Evolutionary conservation across 2,329 filamentous ascomycete species (phyloP).

Genomic region (Thielaviopsis euricoi): DNA sequence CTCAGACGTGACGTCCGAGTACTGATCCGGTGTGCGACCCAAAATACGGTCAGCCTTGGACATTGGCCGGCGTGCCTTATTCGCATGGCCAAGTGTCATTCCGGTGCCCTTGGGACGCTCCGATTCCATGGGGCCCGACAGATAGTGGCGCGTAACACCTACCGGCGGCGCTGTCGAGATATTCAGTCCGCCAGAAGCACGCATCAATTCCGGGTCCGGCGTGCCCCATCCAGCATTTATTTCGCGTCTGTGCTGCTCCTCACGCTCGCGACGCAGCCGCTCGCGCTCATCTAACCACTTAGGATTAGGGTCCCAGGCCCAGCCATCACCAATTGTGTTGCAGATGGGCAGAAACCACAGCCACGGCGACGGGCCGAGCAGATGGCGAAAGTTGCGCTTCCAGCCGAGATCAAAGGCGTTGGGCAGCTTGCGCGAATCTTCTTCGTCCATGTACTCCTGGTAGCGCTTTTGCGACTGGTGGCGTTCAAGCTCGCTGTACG

Average conservation of each 20-base stretch:
- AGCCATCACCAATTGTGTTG: slow-evolving; percentile 83
- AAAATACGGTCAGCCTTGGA: slow-evolving; percentile 44
- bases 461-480: slow-evolving; percentile 37
- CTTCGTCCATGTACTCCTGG: slow-evolving; percentile 70
- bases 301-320: slow-evolving; percentile 77
- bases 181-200: slow-evolving; percentile 10
- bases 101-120: slow-evolving; percentile 11
- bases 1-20: slow-evolving; percentile 29
- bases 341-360: slow-evolving; percentile 69
- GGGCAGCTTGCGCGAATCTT: slow-evolving; percentile 73
- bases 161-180: slow-evolving; percentile 13
- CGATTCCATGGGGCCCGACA: slow-evolving; percentile 16
- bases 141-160: slow-evolving; percentile 18
- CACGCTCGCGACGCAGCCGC: slow-evolving; percentile 37
- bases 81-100: slow-evolving; percentile 8
- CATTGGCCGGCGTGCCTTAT: slow-evolving; percentile 21
- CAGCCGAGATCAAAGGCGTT: slow-evolving; percentile 88
- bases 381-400: slow-evolving; percentile 59
- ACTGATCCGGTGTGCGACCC: slow-evolving; percentile 38
- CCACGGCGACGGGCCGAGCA: slow-evolving; percentile 58
- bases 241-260: slow-evolving; percentile 46
- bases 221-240: slow-evolving; percentile 50
- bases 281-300: slow-evolving; percentile 62
- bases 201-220: slow-evolving; percentile 15
- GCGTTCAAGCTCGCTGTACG: slow-evolving; percentile 39